Conservation (phyloP, 345 rosid genomes). For the Microthlaspi erraticum region DNA sequence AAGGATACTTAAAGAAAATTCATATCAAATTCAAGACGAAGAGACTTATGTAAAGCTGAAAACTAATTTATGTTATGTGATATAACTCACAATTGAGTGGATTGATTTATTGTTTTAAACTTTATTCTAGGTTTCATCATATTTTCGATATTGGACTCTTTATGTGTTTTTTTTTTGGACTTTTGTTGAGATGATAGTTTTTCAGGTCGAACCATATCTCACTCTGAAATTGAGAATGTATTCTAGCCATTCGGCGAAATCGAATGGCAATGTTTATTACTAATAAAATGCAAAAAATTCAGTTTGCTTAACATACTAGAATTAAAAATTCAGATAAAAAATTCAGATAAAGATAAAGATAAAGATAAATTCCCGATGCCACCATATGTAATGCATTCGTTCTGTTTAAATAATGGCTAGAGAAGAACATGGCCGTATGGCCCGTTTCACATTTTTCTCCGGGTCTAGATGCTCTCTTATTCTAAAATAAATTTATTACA, state of each 20-base stretch:
- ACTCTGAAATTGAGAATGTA: no score
- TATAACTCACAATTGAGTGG: no score
- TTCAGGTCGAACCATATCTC: no score
- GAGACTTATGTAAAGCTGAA: background rate
- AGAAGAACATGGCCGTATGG: constrained; percentile 29
- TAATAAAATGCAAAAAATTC: background rate
- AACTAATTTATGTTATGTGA: no score
- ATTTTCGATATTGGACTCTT: no score
- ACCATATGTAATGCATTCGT: constrained; percentile 19
- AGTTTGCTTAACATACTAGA: background rate
- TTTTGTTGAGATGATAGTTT: no score
- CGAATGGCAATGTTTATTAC: constrained; percentile 24
- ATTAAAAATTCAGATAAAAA: background rate
- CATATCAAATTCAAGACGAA: background rate
- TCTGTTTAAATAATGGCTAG: constrained; percentile 49
- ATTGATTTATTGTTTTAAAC: no score
- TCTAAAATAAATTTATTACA: background rate
- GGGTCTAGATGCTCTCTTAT: background rate
- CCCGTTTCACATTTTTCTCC: constrained; percentile 6
- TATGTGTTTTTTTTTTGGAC: no score
- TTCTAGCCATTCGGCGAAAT: constrained; percentile 1
- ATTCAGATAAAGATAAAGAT: background rate
- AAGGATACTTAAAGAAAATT: background rate
- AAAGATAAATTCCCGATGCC: constrained; percentile 25
- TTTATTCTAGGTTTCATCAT: no score